These are phyloP conservation scores for Plantago major DNA, from an alignment of 257 asterid species.

Conservation along the genomic window DNA sequence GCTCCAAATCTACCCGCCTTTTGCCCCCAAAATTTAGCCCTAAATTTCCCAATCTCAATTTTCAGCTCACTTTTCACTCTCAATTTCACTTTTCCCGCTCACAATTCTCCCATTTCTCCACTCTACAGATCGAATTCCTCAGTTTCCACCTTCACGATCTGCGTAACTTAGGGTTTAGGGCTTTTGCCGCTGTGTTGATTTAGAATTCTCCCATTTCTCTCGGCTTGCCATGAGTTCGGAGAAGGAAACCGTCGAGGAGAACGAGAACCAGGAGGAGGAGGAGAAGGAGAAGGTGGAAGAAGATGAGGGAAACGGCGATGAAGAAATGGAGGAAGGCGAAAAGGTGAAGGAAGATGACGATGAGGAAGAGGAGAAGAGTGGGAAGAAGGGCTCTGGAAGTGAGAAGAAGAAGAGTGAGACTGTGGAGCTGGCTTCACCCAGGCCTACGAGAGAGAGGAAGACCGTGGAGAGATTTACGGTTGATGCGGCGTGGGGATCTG, in stretches of 20 bases:
- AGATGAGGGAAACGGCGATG: constrained; percentile 18
- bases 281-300: background rate
- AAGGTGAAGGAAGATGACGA: constrained; percentile 24
- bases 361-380: constrained; percentile 16
- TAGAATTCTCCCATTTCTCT: background rate
- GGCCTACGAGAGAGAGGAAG: constrained; percentile 92
- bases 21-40: constrained; percentile 34
- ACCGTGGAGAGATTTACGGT: constrained; percentile 67
- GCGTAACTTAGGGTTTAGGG: constrained; percentile 16
- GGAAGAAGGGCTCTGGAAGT: constrained; percentile 4
- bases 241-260: constrained; percentile 37
- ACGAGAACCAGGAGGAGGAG: constrained; percentile 26
- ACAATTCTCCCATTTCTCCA: background rate
- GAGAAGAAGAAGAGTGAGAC: constrained; percentile 15
- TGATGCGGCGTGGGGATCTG: constrained; percentile 32
- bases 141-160: too few relatives aligned
- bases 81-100: constrained; percentile 4
- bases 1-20: constrained; percentile 47
- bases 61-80: constrained; percentile 8
- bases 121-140: background rate
- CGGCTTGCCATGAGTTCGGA: constrained; percentile 47
- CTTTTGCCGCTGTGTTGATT: background rate
- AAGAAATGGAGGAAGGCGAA: constrained; percentile 19
- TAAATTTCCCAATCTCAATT: constrained; percentile 23
- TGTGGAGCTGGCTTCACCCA: constrained; percentile 34